A percentile compares a stretch with the other conserved stretches of the same genome.
Evolutionary conservation across 345 rosid genomes (phyloP).

Genomic region (Toxicodendron radicans): DNA sequence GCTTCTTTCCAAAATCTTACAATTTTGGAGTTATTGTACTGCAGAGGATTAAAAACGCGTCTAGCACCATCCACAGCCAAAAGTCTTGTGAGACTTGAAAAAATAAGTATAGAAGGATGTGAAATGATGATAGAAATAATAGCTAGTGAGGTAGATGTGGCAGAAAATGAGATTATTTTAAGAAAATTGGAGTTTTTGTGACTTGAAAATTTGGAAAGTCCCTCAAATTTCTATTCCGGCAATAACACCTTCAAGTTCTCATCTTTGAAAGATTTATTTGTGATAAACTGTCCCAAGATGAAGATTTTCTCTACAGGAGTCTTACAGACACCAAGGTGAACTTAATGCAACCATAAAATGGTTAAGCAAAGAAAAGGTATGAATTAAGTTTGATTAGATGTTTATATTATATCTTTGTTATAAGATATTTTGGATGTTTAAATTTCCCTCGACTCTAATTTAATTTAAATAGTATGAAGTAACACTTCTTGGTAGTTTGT

Average conservation of each 20-base stretch:
- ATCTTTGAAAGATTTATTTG: conserved; percentile 1
- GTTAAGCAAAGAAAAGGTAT: too few species aligned
- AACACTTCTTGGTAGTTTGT: too few species aligned
- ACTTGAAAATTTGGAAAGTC: not conserved
- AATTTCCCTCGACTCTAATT: too few species aligned
- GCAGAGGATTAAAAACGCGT: not conserved
- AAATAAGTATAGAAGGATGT: not conserved
- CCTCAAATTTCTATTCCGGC: not conserved
- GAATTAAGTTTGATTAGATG: too few species aligned
- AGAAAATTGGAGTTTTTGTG: conserved; percentile 2
- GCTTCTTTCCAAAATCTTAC: not conserved
- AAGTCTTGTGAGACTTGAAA: not conserved
- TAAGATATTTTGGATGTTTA: too few species aligned
- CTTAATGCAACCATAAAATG: too few species aligned
- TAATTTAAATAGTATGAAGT: too few species aligned
- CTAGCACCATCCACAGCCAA: not conserved
- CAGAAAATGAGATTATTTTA: not conserved
- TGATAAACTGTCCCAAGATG: not conserved
- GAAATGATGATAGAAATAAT: not conserved
- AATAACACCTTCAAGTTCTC: not conserved
- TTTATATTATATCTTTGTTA: too few species aligned
- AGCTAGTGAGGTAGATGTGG: not conserved
- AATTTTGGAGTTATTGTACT: not conserved
- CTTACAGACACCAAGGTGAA: too few species aligned
- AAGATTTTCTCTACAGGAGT: not conserved